These are phyloP conservation scores for Boletus rubropictus DNA, from an alignment of 768 basidiomycete species.

Conservation along the genomic window DNA sequence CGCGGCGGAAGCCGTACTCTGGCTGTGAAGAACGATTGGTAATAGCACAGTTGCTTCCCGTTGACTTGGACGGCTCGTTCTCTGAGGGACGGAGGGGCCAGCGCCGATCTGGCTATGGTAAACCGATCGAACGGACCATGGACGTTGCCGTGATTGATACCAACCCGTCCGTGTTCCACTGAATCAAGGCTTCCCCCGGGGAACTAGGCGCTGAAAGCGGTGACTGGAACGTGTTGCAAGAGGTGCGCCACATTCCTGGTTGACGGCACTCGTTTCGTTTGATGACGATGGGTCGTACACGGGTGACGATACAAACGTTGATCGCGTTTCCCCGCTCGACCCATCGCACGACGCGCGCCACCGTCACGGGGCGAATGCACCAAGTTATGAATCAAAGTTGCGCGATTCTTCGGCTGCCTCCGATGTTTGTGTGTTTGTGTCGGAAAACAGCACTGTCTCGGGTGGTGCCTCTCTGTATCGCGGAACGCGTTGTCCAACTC, in stretches of 20 bases:
- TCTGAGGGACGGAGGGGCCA: slow-evolving; percentile 14
- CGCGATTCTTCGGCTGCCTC: slow-evolving; percentile 11
- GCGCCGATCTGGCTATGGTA: slow-evolving; percentile 19
- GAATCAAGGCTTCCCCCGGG: slow-evolving; percentile 12
- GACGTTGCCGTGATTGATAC: slow-evolving; percentile 18
- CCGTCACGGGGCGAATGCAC: slow-evolving; percentile 1
- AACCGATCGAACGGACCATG: slow-evolving; percentile 14
- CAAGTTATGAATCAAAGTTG: not conserved
- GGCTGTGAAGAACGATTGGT: slow-evolving; percentile 18
- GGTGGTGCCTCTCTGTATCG: not conserved
- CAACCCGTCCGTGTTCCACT: slow-evolving; percentile 3
- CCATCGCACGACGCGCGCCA: slow-evolving; percentile 13
- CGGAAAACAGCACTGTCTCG: not conserved
- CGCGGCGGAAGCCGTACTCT: slow-evolving; percentile 15
- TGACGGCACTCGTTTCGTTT: not conserved
- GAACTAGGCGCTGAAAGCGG: not conserved
- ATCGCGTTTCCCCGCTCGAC: slow-evolving; percentile 9
- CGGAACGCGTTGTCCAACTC: slow-evolving; percentile 1
- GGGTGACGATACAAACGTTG: not conserved
- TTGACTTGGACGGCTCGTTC: slow-evolving; percentile 2
- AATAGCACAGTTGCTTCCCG: slow-evolving; percentile 18
- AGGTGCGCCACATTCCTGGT: slow-evolving; percentile 12
- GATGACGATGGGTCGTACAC: not conserved
- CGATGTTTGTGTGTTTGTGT: slow-evolving; percentile 12
- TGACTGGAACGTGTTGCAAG: slow-evolving; percentile 1